Evolutionary conservation across 768 basidiomycete genomes (phyloP), one percentile per base, ranked within the genome.

Genomic region (button mushroom (Agaricus bisporus)): DNA sequence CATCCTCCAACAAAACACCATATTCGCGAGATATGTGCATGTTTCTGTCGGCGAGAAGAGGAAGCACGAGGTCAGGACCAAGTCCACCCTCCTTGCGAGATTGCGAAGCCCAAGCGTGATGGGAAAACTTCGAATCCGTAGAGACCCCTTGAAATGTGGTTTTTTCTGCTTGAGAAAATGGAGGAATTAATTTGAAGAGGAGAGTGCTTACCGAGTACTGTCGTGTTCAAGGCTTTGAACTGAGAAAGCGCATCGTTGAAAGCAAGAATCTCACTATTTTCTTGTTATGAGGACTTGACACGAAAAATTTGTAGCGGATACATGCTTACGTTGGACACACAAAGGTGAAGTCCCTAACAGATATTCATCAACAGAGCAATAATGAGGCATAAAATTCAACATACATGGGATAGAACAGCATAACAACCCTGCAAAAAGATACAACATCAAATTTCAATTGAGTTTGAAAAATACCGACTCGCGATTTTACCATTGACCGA

Each of bases 331-430:
- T 94, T n/a, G 91, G 91, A 72, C 91, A 95, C 61, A 90, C 88
- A 60, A 89, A 90, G 37, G 90, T 91, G 70, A 90, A 91, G 64
- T 89, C 88, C 76, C 87, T 91, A 57, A 22, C 41, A 50, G 6
- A 46, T 39, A 32, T 12, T 8, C 61, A 48, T 14, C 35, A 51
- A 25, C 15, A 26, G 36, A 26, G 22, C 35, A 25, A 15, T 25
- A 15, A 42, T 18, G 41, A 25, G 45, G 14, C 38, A 26, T 17
- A 11, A 18, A 0, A n/a, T n/a, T 15, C 49, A 11, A 69, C 86
- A 58, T 72, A 91, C 89, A 95, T 81, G 5, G 94, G 94, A 72
- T 97, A 97, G 75, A 95, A 95, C 69, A 95, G 79, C 15, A 97
- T 81, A 35, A 94, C 78, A n/a, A 95, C 85, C 92, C 93, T 94